Conservation (phyloP, 768 basidiomycete species). For the Phylloporus rhodoxanthus region DNA sequence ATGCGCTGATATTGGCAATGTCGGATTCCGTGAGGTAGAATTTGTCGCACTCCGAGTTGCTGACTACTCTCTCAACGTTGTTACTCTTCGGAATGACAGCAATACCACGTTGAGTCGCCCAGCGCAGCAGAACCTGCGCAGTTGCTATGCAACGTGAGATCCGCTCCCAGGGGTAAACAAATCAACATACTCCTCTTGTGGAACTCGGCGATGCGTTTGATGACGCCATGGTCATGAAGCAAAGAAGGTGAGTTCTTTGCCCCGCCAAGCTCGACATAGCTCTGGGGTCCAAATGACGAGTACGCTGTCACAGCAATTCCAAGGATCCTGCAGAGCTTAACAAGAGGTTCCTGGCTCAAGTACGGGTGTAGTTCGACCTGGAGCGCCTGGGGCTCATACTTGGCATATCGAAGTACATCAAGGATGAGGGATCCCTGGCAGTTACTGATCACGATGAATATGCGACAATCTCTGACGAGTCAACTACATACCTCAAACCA, state of each 20-base stretch:
- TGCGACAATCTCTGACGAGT: not conserved
- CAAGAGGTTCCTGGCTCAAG: constrained; percentile 43
- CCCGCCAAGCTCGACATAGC: constrained; percentile 62
- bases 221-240: constrained; percentile 39
- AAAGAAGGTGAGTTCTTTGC: constrained; percentile 44
- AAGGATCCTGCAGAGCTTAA: constrained; percentile 39
- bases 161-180: not conserved
- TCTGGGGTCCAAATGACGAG: constrained; percentile 49
- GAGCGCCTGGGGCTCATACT: constrained; percentile 50
- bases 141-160: constrained; percentile 19
- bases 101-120: constrained; percentile 71
- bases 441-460: constrained; percentile 45
- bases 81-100: constrained; percentile 75
- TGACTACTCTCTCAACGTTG: constrained; percentile 31
- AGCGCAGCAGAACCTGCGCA: constrained; percentile 71
- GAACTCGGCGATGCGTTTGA: constrained; percentile 42
- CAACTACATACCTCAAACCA: constrained; percentile 53
- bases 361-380: constrained; percentile 60
- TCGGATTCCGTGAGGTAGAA: constrained; percentile 55
- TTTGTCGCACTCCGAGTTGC: constrained; percentile 42
- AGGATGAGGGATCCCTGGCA: constrained; percentile 64
- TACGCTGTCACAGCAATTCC: constrained; percentile 51
- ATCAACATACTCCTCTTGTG: constrained; percentile 46
- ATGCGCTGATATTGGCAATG: constrained; percentile 46
- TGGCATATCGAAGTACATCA: constrained; percentile 76